A percentile compares a stretch with the other conserved stretches of the same genome.
These are phyloP conservation scores for Primulina tabacum DNA, from an alignment of 257 asterid species.

Conservation along the genomic window DNA sequence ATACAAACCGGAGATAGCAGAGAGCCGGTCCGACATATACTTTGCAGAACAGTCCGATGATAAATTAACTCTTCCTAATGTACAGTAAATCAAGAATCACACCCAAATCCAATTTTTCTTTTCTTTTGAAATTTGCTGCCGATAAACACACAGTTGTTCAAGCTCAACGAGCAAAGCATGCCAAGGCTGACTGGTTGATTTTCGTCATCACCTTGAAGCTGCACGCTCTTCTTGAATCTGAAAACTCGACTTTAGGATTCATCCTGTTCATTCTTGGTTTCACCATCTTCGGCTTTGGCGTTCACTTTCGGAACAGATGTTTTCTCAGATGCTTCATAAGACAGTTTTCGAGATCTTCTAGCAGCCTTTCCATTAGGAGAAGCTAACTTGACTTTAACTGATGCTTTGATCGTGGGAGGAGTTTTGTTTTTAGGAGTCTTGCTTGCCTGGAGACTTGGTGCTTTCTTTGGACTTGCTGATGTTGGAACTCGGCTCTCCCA, in stretches of 20 bases:
- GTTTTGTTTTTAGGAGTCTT: slow-evolving; percentile 34
- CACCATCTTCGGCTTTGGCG: slow-evolving; percentile 36
- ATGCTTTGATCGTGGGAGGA: slow-evolving; percentile 44
- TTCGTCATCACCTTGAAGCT: slow-evolving; percentile 1
- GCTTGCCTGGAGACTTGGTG: slow-evolving; percentile 31
- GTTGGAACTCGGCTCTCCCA: slow-evolving; percentile 78
- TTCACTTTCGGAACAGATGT: slow-evolving; percentile 34
- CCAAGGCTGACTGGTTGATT: background rate
- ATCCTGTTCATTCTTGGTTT: slow-evolving; percentile 28
- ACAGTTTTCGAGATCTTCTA: slow-evolving; percentile 45
- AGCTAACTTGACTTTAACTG: slow-evolving; percentile 36
- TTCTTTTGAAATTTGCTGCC: background rate
- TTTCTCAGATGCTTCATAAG: slow-evolving; percentile 43
- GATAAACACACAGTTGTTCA: background rate
- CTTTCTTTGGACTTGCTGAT: slow-evolving; percentile 51
- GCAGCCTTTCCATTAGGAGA: slow-evolving; percentile 57
- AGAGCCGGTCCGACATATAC: background rate
- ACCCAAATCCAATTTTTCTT: background rate
- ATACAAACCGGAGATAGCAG: background rate
- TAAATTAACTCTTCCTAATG: background rate
- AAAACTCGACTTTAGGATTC: slow-evolving; percentile 22
- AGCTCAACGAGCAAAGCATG: background rate
- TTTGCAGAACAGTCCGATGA: background rate
- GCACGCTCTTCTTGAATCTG: slow-evolving; percentile 17
- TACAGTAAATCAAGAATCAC: background rate